phyloP scores from a whole-genome alignment of 495 filamentous ascomycete genomes.

The Staphylotrichum tortipilum region DNA sequence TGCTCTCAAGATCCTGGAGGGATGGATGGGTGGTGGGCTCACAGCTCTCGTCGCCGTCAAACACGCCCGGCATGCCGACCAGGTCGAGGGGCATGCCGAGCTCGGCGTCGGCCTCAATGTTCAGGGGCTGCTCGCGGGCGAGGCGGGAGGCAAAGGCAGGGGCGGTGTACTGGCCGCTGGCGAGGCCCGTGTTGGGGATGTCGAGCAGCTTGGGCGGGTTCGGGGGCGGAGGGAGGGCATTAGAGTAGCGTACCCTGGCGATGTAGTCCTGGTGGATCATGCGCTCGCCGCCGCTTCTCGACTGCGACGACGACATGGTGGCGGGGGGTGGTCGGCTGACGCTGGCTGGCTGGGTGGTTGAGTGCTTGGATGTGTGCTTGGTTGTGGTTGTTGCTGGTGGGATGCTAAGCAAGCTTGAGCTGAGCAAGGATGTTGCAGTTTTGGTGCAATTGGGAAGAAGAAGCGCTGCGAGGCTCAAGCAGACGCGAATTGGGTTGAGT shows the following conservation, averaged over 20 bases:
- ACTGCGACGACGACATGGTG: constrained; percentile 35
- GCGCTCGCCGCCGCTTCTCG: constrained; percentile 43
- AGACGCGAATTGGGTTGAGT: too few species aligned
- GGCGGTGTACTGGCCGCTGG: constrained; percentile 72
- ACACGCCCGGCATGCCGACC: constrained; percentile 86
- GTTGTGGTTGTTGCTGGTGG: too few species aligned
- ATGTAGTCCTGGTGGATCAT: constrained; percentile 92
- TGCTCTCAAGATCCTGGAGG: too few species aligned
- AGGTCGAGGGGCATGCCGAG: constrained; percentile 95
- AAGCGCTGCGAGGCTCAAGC: too few species aligned
- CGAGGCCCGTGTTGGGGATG: constrained; percentile 83
- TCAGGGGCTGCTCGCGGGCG: constrained; percentile 82
- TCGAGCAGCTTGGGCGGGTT: constrained; percentile 93
- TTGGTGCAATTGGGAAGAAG: too few species aligned
- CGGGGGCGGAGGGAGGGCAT: constrained; percentile 85
- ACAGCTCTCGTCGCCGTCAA: constrained; percentile 94
- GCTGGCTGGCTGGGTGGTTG: not conserved
- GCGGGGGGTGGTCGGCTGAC: not conserved
- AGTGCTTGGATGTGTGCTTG: too few species aligned
- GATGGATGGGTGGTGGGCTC: constrained; percentile 69
- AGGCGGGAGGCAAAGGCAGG: constrained; percentile 80
- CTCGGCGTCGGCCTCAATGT: constrained; percentile 95
- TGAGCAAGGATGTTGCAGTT: too few species aligned
- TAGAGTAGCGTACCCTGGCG: constrained; percentile 86
- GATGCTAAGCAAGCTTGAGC: too few species aligned